Evolutionary conservation across 768 basidiomycete species (phyloP), one percentile per base, ranked within the genome.

Genomic region (Mycena kentingensis): DNA sequence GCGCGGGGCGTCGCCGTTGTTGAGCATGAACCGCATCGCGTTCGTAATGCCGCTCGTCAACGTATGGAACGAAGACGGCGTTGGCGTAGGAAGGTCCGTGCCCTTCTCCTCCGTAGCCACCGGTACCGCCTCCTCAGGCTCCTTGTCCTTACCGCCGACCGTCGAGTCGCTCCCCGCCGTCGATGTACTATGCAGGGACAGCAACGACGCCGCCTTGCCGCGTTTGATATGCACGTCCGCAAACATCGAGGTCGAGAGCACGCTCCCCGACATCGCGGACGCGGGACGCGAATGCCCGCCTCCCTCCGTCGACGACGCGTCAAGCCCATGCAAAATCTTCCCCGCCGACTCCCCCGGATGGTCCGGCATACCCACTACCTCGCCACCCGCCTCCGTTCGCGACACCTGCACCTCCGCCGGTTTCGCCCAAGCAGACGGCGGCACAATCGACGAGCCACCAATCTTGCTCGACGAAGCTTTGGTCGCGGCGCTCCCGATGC

Each of bases 21-120:
- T 79, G 38, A 83, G 67, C 50, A 89, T 70, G 58, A 77, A 81
- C 7, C 83, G 77, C 74, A 89, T 77, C 2, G 85, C 86, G 52
- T 70, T 77, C 12, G 74, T 76, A 32, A 88, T 60, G 4, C 83
- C 77, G 52, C 67, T 80, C 2, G 84, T 77, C 15, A 84, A 61
- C 0, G 78, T 72, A 48, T 61, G 71, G 58, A 85, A 75, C 0
- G 77, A 72, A 5, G 78, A 74, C 0, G 75, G 61, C 5, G 74
- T 61, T 8, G 61, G 60, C 21, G 60, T 51, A 41, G 55, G 51
- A 10, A 46, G 22, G 2, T 51, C 32, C 3, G 27, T 44, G 25
- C 57, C 58, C 6, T 62, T 61, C 36, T 65, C 66, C 1, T 64
- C 58, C 27, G 48, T 52, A 36, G 64, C 63, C 41, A 68, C 68